Evolutionary conservation across 2,329 filamentous ascomycete species (phyloP).

Genomic region (Stenocarpella maydis): DNA sequence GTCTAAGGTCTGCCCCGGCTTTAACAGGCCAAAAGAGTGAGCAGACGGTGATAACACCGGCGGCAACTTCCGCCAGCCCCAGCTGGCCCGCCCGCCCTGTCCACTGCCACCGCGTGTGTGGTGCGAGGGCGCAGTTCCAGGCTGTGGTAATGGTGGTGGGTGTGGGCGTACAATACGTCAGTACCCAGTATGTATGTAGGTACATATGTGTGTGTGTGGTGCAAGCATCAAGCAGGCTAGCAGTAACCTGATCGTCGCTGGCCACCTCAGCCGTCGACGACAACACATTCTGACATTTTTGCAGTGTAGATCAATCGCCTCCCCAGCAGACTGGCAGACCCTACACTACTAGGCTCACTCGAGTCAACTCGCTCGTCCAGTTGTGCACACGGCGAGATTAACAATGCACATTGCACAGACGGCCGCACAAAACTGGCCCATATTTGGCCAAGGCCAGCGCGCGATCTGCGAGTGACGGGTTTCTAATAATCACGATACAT

Average conservation of each 20-base stretch:
- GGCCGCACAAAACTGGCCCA: not conserved
- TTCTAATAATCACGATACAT: no score
- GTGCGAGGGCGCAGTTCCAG: constrained; percentile 7
- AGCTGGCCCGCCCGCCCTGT: not conserved
- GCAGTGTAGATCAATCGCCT: constrained; percentile 14
- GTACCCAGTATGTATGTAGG: not conserved
- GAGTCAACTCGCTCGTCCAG: not conserved
- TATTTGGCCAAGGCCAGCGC: not conserved
- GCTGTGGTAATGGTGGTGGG: not conserved
- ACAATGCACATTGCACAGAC: constrained; percentile 2
- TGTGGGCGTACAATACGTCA: no score
- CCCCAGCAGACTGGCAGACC: no score
- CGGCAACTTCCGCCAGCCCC: constrained; percentile 9
- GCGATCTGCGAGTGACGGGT: constrained; percentile 13
- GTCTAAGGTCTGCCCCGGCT: constrained; percentile 7
- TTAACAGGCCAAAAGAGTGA: not conserved
- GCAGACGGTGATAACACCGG: not conserved
- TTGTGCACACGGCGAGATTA: constrained; percentile 1
- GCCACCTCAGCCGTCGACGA: constrained; percentile 23
- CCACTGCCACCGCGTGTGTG: constrained; percentile 9
- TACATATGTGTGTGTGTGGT: not conserved
- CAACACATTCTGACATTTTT: constrained; percentile 20
- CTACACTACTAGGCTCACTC: not conserved
- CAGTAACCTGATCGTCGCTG: constrained; percentile 21
- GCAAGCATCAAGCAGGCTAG: not conserved